Evolutionary conservation across 176 grass and related monocot species (phyloP).

Genomic region (Eragrostis nindensis): DNA sequence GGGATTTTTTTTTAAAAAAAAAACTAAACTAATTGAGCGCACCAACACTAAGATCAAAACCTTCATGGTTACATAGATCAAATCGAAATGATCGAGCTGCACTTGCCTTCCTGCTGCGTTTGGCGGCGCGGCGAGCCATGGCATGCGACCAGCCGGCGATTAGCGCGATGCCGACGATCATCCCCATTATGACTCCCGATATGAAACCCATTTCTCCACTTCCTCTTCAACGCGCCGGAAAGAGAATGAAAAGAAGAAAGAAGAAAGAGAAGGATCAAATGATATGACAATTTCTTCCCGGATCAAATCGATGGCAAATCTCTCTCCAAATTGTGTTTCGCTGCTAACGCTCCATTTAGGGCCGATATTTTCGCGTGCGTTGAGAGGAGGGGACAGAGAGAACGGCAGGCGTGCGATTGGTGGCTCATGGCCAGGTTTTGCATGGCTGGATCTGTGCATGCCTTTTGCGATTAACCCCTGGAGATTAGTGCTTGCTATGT

Average conservation of each 20-base stretch:
- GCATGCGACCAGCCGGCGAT: constrained; percentile 68
- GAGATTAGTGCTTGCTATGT: neutral
- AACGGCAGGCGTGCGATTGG: constrained; percentile 7
- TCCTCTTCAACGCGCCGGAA: neutral
- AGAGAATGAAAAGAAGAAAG: neutral
- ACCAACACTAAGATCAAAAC: neutral
- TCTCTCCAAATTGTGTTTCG: constrained; percentile 30
- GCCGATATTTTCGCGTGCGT: constrained; percentile 45
- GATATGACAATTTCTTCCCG: neutral
- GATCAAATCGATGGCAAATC: constrained; percentile 18
- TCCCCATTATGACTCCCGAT: constrained; percentile 79
- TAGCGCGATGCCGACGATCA: constrained; percentile 72
- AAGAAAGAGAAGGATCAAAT: neutral
- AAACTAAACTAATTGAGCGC: neutral
- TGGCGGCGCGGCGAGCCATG: constrained; percentile 72
- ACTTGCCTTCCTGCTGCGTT: constrained; percentile 65
- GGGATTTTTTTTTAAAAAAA: neutral
- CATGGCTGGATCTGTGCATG: constrained; percentile 24
- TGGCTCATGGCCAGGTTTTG: constrained; percentile 16
- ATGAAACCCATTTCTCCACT: constrained; percentile 72
- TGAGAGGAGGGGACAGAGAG: neutral
- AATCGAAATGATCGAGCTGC: neutral
- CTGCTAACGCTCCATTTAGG: constrained; percentile 39
- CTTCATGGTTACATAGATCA: constrained; percentile 10
- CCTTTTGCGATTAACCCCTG: neutral